A percentile compares a stretch with the other conserved stretches of the same genome.
Evolutionary conservation across 495 filamentous ascomycete genomes (phyloP).

Genomic region (Lasiosphaeria hispida): DNA sequence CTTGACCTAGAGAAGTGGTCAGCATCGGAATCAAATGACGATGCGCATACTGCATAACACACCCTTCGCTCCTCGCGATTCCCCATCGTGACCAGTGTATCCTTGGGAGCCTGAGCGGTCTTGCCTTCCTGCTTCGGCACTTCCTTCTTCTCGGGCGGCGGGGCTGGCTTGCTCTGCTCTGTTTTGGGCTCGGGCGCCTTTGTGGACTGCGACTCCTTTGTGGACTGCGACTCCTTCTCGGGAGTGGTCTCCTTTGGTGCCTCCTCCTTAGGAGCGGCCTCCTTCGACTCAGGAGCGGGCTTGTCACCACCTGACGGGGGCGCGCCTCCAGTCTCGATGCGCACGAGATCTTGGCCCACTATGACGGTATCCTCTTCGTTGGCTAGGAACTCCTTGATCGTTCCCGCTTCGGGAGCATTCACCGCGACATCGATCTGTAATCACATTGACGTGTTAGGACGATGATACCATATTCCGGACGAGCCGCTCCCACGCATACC

Average conservation of each 20-base stretch:
- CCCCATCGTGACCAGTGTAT: slow-evolving; percentile 52
- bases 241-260: slow-evolving; percentile 36
- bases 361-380: slow-evolving; percentile 95
- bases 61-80: slow-evolving; percentile 87
- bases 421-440: slow-evolving; percentile 88
- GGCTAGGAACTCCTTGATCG: slow-evolving; percentile 86
- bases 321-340: slow-evolving; percentile 73
- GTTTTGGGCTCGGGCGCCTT: slow-evolving; percentile 44
- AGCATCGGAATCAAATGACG: slow-evolving; percentile 2
- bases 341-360: slow-evolving; percentile 88
- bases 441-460: slow-evolving; percentile 2
- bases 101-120: slow-evolving; percentile 40
- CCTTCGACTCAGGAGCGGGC: slow-evolving; percentile 56
- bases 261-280: slow-evolving; percentile 53
- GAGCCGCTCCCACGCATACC: slow-evolving; percentile 48
- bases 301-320: slow-evolving; percentile 53
- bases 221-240: slow-evolving; percentile 53
- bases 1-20: slow-evolving; percentile 67
- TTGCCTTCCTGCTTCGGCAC: slow-evolving; percentile 46
- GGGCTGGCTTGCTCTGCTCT: slow-evolving; percentile 29
- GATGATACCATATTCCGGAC: neutral
- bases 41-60: slow-evolving; percentile 33
- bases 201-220: slow-evolving; percentile 54
- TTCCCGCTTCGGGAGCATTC: slow-evolving; percentile 89
- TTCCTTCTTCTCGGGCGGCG: slow-evolving; percentile 33